Percentiles rank a stretch among this genome's conserved stretches.
These are phyloP conservation scores for Suhomyces tanzawaensis DNA, from an alignment of 805 yeast species.

Conservation along the genomic window DNA sequence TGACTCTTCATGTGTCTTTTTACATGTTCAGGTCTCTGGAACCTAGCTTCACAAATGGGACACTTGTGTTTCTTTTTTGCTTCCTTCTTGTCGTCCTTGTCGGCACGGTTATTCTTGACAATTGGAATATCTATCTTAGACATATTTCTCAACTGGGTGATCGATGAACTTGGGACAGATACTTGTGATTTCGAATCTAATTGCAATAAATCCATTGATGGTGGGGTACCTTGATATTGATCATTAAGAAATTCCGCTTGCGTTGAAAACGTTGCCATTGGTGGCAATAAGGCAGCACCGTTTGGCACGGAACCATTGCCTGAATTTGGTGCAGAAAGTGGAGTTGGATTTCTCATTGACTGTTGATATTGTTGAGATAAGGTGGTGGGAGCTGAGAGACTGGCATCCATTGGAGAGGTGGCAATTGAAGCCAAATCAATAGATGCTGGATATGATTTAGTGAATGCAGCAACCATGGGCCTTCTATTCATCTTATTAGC, in stretches of 20 bases:
- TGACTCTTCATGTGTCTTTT: slow-evolving; percentile 61
- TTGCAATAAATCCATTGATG: slow-evolving; percentile 4
- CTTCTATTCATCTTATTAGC: neutral
- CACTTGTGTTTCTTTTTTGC: slow-evolving; percentile 61
- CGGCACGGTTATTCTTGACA: slow-evolving; percentile 15
- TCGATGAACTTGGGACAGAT: slow-evolving; percentile 11
- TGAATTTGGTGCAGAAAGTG: neutral
- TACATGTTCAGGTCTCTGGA: slow-evolving; percentile 73
- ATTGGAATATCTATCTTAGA: slow-evolving; percentile 13
- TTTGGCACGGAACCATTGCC: neutral
- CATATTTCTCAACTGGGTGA: slow-evolving; percentile 10
- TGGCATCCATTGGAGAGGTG: slow-evolving; percentile 17
- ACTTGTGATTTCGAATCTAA: slow-evolving; percentile 4
- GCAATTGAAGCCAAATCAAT: slow-evolving; percentile 56
- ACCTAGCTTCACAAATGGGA: slow-evolving; percentile 59
- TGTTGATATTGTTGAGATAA: slow-evolving; percentile 3
- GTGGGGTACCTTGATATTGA: neutral
- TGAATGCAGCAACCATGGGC: slow-evolving; percentile 11
- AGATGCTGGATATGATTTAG: slow-evolving; percentile 49
- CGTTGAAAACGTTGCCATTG: slow-evolving; percentile 29
- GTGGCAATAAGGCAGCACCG: slow-evolving; percentile 24
- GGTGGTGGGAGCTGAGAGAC: slow-evolving; percentile 13
- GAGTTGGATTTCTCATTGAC: neutral
- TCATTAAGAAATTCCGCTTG: neutral
- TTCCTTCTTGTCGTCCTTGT: slow-evolving; percentile 34